phyloP scores from a whole-genome alignment of 2,329 filamentous ascomycete species.

The Calycina herbarum region DNA sequence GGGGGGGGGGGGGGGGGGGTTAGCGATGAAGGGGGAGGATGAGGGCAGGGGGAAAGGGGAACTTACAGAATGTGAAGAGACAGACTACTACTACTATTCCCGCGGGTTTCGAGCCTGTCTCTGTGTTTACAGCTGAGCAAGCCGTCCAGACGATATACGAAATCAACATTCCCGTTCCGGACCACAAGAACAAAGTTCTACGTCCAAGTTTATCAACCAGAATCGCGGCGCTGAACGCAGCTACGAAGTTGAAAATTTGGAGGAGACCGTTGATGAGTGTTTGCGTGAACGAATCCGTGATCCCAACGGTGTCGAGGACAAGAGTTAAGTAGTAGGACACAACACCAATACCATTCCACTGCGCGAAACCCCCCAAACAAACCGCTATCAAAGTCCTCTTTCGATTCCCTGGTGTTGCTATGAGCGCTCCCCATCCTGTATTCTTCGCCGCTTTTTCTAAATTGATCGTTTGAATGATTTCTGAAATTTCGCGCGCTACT shows the following conservation, averaged over 20 bases:
- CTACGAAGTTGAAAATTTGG: slow-evolving; percentile 46
- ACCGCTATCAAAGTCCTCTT: slow-evolving; percentile 27
- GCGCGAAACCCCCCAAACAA: slow-evolving; percentile 41
- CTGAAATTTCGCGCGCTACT: slow-evolving; percentile 3
- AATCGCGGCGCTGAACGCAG: slow-evolving; percentile 35
- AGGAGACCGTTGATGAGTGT: slow-evolving; percentile 48
- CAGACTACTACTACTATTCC: slow-evolving; percentile 31
- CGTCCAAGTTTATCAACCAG: slow-evolving; percentile 24
- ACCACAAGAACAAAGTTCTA: not conserved
- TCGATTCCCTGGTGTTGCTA: slow-evolving; percentile 16
- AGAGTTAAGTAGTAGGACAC: slow-evolving; percentile 49
- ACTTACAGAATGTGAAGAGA: slow-evolving; percentile 48
- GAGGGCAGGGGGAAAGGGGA: slow-evolving; percentile 55
- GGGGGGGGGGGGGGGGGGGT: too few relatives aligned
- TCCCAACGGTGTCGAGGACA: slow-evolving; percentile 49
- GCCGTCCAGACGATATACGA: not conserved
- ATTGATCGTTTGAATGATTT: slow-evolving; percentile 6
- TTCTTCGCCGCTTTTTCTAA: slow-evolving; percentile 13
- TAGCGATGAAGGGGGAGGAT: too few relatives aligned
- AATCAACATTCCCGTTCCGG: not conserved
- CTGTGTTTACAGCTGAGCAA: not conserved
- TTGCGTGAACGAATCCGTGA: slow-evolving; percentile 42
- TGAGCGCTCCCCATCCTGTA: slow-evolving; percentile 34
- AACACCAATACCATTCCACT: slow-evolving; percentile 48
- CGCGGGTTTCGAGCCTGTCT: not conserved